phyloP scores from a whole-genome alignment of 768 basidiomycete species.

The Leucosporidium creatinivorum region DNA sequence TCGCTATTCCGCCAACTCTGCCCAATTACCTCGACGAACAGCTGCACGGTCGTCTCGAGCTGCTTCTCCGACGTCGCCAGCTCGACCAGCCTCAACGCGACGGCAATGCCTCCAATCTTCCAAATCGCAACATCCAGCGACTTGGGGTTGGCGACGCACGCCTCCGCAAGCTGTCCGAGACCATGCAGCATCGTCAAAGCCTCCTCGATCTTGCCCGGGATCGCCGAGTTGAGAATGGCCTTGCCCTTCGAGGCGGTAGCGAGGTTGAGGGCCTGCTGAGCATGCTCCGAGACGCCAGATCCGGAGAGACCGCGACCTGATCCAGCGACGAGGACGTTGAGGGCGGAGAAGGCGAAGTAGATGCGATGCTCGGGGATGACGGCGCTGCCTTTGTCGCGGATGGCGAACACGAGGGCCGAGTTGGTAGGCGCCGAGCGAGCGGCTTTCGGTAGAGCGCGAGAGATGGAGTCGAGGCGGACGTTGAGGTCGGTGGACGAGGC shows the following conservation, averaged over 20 bases:
- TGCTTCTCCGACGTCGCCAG: conserved; percentile 56
- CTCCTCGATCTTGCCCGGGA: conserved; percentile 1
- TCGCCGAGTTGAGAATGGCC: conserved; percentile 8
- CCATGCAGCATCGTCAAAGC: background rate
- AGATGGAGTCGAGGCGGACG: conserved; percentile 1
- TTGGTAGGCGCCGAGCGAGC: background rate
- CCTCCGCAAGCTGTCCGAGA: background rate
- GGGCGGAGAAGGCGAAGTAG: conserved; percentile 9
- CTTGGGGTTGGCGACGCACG: conserved; percentile 17
- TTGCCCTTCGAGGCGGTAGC: background rate
- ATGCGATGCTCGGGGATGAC: conserved; percentile 13
- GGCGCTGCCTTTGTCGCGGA: conserved; percentile 5
- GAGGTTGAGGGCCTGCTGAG: background rate
- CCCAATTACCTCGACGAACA: conserved; percentile 67
- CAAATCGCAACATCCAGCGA: conserved; percentile 69
- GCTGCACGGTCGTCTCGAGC: conserved; percentile 49
- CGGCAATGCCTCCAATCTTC: conserved; percentile 72
- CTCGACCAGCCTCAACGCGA: conserved; percentile 66
- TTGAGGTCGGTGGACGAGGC: conserved; percentile 3
- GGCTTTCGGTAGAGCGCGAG: background rate
- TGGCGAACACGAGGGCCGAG: conserved; percentile 6
- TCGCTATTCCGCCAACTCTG: conserved; percentile 90
- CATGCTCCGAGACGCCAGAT: background rate
- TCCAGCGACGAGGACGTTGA: background rate
- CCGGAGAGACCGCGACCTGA: background rate